phyloP scores from a whole-genome alignment of 208 protist genomes.

The Naegleria lovaniensis region DNA sequence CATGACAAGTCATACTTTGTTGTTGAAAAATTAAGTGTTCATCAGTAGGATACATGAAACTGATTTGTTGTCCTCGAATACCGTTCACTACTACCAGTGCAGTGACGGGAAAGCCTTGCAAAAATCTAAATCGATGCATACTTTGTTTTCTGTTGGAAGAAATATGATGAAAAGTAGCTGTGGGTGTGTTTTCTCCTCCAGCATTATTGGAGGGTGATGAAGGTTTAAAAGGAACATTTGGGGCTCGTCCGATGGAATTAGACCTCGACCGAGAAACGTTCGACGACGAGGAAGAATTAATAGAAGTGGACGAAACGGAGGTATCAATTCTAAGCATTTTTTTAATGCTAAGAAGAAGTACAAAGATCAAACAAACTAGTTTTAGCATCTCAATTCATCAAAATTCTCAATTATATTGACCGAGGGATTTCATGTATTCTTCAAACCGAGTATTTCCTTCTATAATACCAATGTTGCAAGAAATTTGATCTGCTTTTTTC shows the following conservation, averaged over 20 bases:
- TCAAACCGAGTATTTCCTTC: not conserved
- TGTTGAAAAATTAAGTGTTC: not conserved
- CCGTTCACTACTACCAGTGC: slow-evolving; percentile 1
- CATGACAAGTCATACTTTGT: not conserved
- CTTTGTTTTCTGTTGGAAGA: not conserved
- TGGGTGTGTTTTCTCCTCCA: not conserved
- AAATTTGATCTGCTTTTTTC: not conserved
- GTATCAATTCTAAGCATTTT: too few relatives aligned
- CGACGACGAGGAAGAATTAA: too few relatives aligned
- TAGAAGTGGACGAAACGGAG: too few relatives aligned
- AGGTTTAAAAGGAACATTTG: not conserved
- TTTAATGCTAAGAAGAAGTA: too few relatives aligned
- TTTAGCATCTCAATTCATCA: too few relatives aligned
- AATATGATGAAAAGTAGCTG: not conserved
- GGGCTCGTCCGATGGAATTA: not conserved
- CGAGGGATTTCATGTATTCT: not conserved
- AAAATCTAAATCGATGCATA: not conserved
- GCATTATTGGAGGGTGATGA: not conserved
- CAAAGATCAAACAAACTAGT: too few relatives aligned
- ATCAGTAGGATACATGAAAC: not conserved
- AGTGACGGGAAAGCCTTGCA: not conserved
- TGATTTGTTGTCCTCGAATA: not conserved
- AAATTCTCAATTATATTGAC: too few relatives aligned
- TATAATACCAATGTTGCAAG: slow-evolving; percentile 1
- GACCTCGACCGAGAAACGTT: too few relatives aligned